Percentiles rank a stretch among this genome's conserved stretches.
These are phyloP conservation scores for Linnemannia zychae DNA, from an alignment of 192 early-diverging fungal genomes.

Conservation along the genomic window DNA sequence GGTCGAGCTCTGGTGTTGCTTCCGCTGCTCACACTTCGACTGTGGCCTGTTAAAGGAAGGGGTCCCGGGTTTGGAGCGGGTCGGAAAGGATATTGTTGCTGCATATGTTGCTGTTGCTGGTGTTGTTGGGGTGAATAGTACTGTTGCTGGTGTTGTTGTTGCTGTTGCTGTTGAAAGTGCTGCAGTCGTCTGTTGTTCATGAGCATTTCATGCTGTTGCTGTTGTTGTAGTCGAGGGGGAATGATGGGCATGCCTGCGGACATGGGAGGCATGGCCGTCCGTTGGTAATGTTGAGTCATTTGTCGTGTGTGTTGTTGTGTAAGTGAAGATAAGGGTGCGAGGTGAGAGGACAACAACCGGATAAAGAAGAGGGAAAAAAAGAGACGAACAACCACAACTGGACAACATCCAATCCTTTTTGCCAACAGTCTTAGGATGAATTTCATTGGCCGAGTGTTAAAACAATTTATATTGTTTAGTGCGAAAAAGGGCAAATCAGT, in stretches of 20 bases:
- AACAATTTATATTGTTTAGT: not conserved
- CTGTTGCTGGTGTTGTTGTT: slow-evolving; percentile 6
- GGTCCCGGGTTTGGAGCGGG: not conserved
- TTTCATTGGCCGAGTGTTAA: not conserved
- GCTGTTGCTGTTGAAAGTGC: slow-evolving; percentile 5
- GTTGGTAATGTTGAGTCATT: slow-evolving; percentile 28
- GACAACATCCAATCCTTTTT: not conserved
- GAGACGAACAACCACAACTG: not conserved
- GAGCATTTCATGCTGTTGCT: slow-evolving; percentile 27
- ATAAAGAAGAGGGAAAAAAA: not conserved
- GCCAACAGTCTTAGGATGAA: not conserved
- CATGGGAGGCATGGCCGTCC: slow-evolving; percentile 7
- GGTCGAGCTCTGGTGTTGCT: not conserved
- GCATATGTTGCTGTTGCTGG: not conserved
- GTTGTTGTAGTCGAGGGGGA: slow-evolving; percentile 33
- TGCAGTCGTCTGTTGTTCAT: slow-evolving; percentile 11
- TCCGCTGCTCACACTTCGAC: slow-evolving; percentile 33
- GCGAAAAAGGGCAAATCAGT: not conserved
- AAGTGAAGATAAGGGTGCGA: not conserved
- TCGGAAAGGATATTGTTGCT: slow-evolving; percentile 7
- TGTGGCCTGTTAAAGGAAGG: not conserved
- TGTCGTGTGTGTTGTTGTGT: not conserved
- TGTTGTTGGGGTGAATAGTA: slow-evolving; percentile 3
- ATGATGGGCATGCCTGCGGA: slow-evolving; percentile 34
- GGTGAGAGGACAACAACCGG: not conserved